phyloP scores from a whole-genome alignment of 176 grass and related monocot genomes.

The Rhynchospora pubera region DNA sequence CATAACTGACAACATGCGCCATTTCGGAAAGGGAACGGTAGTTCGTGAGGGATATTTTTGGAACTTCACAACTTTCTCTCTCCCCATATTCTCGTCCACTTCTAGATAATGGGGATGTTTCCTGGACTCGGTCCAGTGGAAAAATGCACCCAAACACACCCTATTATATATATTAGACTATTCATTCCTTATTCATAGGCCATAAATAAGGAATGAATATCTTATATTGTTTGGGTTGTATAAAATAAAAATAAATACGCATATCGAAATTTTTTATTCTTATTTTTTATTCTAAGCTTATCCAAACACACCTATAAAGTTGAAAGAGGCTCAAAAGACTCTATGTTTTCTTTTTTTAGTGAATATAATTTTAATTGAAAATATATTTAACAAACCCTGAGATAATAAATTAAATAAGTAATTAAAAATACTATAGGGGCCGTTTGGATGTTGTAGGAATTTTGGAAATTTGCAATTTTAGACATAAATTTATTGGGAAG shows the following conservation, averaged over 20 bases:
- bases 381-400: background rate
- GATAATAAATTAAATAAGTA: background rate
- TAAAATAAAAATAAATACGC: too few species aligned
- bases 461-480: too few species aligned
- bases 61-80: background rate
- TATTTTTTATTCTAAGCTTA: too few species aligned
- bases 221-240: too few species aligned
- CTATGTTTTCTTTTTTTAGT: too few species aligned
- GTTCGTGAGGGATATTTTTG: conserved; percentile 9
- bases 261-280: too few species aligned
- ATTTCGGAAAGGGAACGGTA: conserved; percentile 1
- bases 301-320: too few species aligned
- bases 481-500: too few species aligned
- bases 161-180: too few species aligned
- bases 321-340: background rate
- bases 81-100: background rate
- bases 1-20: conserved; percentile 16
- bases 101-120: background rate
- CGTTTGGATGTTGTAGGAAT: too few species aligned
- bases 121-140: background rate
- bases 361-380: background rate
- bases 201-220: too few species aligned
- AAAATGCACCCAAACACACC: conserved; percentile 5
- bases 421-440: background rate
- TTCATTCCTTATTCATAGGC: too few species aligned